phyloP scores from a whole-genome alignment of 2,329 filamentous ascomycete genomes.

The Colletotrichum destructivum region DNA sequence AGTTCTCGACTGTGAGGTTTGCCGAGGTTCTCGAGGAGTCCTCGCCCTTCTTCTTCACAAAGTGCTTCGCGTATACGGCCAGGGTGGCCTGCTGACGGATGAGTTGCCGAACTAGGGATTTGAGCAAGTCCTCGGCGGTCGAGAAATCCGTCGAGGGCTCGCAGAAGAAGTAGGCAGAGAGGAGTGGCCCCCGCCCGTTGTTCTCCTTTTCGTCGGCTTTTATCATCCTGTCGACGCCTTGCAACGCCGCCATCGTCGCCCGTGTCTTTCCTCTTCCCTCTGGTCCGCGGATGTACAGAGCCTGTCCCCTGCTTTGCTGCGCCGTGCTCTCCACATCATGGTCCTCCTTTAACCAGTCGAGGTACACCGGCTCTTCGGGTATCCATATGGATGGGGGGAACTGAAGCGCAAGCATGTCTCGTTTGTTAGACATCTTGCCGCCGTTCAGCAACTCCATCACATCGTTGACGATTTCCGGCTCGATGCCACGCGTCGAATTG shows the following conservation, averaged over 20 bases:
- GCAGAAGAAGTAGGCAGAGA: slow-evolving; percentile 60
- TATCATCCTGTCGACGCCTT: slow-evolving; percentile 52
- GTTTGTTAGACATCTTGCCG: slow-evolving; percentile 52
- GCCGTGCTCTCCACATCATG: slow-evolving; percentile 16
- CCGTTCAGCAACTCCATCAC: slow-evolving; percentile 54
- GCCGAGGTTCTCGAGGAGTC: slow-evolving; percentile 48
- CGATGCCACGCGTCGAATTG: slow-evolving; percentile 55
- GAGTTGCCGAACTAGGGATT: slow-evolving; percentile 57
- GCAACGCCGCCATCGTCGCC: slow-evolving; percentile 55
- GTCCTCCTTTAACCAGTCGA: slow-evolving; percentile 52
- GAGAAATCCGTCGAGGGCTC: slow-evolving; percentile 55
- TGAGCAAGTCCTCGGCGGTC: slow-evolving; percentile 58
- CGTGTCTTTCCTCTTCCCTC: slow-evolving; percentile 60
- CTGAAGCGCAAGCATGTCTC: slow-evolving; percentile 48
- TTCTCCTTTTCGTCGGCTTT: slow-evolving; percentile 42
- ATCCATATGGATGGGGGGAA: slow-evolving; percentile 57
- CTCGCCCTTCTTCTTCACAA: slow-evolving; percentile 52
- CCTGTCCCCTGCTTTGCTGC: slow-evolving; percentile 47
- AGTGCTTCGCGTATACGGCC: slow-evolving; percentile 55
- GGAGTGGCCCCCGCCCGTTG: slow-evolving; percentile 47
- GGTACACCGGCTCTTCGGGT: slow-evolving; percentile 53
- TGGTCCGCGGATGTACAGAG: slow-evolving; percentile 57
- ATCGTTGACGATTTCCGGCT: slow-evolving; percentile 50
- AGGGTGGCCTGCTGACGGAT: slow-evolving; percentile 53
- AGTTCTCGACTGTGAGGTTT: slow-evolving; percentile 54